phyloP scores from a whole-genome alignment of 1,284 basidiomycete species.

The Marasmius sp. region DNA sequence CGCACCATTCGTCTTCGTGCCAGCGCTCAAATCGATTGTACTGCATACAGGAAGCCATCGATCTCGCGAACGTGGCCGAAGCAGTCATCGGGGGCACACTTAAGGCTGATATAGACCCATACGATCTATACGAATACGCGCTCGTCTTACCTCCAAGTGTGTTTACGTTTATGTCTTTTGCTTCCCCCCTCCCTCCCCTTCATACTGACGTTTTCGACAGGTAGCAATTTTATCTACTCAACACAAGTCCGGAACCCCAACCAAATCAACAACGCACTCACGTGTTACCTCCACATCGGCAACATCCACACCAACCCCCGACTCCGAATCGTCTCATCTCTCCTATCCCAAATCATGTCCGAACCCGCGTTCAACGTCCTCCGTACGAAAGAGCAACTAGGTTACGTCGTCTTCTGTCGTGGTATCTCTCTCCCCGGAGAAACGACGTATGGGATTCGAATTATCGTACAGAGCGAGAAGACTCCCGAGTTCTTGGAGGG shows the following conservation, averaged over 20 bases:
- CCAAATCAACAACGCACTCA: slow-evolving; percentile 86
- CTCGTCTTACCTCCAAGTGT: slow-evolving; percentile 74
- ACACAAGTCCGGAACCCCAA: slow-evolving; percentile 77
- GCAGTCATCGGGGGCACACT: slow-evolving; percentile 61
- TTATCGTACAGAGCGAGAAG: slow-evolving; percentile 91
- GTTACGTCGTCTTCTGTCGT: slow-evolving; percentile 80
- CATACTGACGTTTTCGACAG: too few species aligned
- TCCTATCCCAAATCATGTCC: slow-evolving; percentile 75
- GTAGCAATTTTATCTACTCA: slow-evolving; percentile 72
- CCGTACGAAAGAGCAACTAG: slow-evolving; percentile 96
- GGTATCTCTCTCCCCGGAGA: slow-evolving; percentile 57
- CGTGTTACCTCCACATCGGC: slow-evolving; percentile 81
- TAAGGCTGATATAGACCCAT: slow-evolving; percentile 36
- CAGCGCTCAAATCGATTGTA: neutral
- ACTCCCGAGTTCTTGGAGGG: slow-evolving; percentile 81
- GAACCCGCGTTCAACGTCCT: slow-evolving; percentile 93
- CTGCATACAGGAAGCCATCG: slow-evolving; percentile 65
- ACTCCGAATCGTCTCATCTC: slow-evolving; percentile 55
- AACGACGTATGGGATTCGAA: slow-evolving; percentile 78
- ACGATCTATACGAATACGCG: slow-evolving; percentile 58
- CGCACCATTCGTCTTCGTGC: neutral
- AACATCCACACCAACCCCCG: slow-evolving; percentile 48
- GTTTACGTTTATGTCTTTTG: slow-evolving; percentile 22
- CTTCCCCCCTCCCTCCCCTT: neutral
- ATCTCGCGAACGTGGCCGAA: slow-evolving; percentile 75